Base-by-base conservation (phyloP, 208 protist species). In the Acanthamoeba triangularis region DNA sequence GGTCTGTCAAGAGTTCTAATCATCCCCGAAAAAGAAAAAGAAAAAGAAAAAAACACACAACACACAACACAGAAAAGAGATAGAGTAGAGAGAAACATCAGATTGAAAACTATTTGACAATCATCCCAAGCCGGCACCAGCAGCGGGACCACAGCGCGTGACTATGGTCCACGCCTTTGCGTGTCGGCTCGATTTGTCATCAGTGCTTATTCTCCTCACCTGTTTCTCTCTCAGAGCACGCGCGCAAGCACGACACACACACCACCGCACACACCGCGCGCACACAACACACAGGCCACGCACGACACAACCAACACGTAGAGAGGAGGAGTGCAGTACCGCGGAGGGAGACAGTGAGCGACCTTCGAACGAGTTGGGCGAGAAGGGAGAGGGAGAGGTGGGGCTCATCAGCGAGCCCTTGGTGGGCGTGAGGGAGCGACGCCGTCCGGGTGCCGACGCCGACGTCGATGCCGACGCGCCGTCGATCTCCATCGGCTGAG, bases 81-180 rank as follows among this genome's bases (percentile, higher is more conserved):
- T 78, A 78, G 37, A 87, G n/a, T n/a, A 85, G 35, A n/a, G 47
- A 87, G 78, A 87, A 87, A 63, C 78, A 87, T 87, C 78, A 87
- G 78, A 87, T 87, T 87, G 78, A 87, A 87, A 87, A 87, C 78
- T 87, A 87, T 61, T 87, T 54, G 18, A 52, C 28, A 52, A 87
- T 87, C 78, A 87, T 87, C 49, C 78, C 37, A 49, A 49, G 72
- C 72, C 20, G 1, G 35, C 14, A 25, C 69, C 35, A 74, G 59
- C 14, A n/a, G 28, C n/a, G 8, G 18, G 63, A 3, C 8, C 67
- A 76, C 67, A 76, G 67, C 28, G 67, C 14, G 67, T n/a, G n/a
- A n/a, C 16, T 8, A 80, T 52, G 14, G 3, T n/a, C n/a, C 3
- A 41, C 72, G 72, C 72, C 4, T 52, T 52, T 10, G n/a, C 28